Conservation (phyloP, 345 rosid species). For the Gossypium australe region DNA sequence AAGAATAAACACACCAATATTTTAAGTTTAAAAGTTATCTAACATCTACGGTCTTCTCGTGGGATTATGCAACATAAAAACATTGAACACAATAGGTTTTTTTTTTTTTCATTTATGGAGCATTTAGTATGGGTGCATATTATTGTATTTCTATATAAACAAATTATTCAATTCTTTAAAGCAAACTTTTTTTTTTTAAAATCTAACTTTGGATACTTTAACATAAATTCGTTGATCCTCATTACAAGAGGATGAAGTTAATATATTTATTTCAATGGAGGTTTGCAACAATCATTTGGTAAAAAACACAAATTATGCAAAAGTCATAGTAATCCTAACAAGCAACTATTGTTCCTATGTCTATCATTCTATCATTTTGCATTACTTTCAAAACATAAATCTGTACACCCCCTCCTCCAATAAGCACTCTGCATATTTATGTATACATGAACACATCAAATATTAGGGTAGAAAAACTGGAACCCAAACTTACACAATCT, state of each 20-base stretch:
- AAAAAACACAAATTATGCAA: background rate
- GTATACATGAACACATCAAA: background rate
- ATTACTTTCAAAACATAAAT: background rate
- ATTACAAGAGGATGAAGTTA: background rate
- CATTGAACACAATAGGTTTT: too few relatives aligned
- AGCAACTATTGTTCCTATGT: background rate
- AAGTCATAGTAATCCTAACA: background rate
- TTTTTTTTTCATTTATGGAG: background rate
- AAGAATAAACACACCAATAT: slow-evolving; percentile 1
- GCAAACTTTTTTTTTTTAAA: background rate
- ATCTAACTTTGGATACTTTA: background rate
- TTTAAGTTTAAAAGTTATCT: background rate
- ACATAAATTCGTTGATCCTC: background rate
- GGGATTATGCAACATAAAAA: background rate
- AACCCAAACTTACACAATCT: background rate
- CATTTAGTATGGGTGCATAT: background rate
- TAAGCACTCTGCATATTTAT: background rate
- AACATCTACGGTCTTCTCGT: background rate
- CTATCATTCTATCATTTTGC: background rate
- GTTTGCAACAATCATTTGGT: background rate
- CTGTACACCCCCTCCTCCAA: too few relatives aligned
- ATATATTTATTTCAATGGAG: background rate
- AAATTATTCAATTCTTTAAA: background rate
- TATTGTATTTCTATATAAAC: background rate
- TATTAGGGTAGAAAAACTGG: background rate